phyloP scores from a whole-genome alignment of 257 asterid species.

The Capsicum baccatum region DNA sequence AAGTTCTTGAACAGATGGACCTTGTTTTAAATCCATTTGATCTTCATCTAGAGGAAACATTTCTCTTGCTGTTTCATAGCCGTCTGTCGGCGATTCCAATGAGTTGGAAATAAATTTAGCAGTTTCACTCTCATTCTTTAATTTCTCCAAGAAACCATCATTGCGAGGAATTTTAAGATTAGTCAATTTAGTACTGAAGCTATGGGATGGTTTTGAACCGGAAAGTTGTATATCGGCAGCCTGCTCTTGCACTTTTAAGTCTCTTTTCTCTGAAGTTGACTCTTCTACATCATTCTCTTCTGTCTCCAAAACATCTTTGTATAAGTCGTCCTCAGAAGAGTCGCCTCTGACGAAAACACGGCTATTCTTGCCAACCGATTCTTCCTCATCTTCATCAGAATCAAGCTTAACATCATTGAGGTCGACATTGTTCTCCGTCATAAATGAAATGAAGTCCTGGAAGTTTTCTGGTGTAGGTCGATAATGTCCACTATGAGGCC shows the following conservation, averaged over 20 bases:
- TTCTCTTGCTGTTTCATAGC: slow-evolving; percentile 45
- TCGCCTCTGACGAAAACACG: slow-evolving; percentile 48
- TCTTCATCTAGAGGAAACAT: slow-evolving; percentile 22
- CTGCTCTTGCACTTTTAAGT: slow-evolving; percentile 38
- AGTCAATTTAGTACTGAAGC: slow-evolving; percentile 44
- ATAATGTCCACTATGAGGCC: slow-evolving; percentile 99
- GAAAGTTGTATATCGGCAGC: slow-evolving; percentile 32
- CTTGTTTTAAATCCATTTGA: background rate
- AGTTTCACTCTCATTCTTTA: slow-evolving; percentile 40
- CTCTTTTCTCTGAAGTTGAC: slow-evolving; percentile 35
- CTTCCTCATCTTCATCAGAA: slow-evolving; percentile 61
- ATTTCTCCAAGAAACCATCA: slow-evolving; percentile 46
- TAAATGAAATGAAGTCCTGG: slow-evolving; percentile 69
- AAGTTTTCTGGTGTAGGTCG: slow-evolving; percentile 88
- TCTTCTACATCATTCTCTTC: slow-evolving; percentile 41
- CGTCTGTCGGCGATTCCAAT: slow-evolving; percentile 51
- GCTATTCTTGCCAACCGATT: slow-evolving; percentile 47
- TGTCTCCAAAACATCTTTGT: slow-evolving; percentile 40
- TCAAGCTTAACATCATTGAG: slow-evolving; percentile 80
- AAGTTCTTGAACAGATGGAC: slow-evolving; percentile 27
- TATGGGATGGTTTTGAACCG: slow-evolving; percentile 32
- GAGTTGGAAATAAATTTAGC: slow-evolving; percentile 32
- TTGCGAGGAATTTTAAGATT: slow-evolving; percentile 66
- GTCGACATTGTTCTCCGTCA: slow-evolving; percentile 67
- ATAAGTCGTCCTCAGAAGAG: slow-evolving; percentile 74